These are phyloP conservation scores for Mortierella sp. DNA, from an alignment of 371 early-diverging fungal genomes.

Conservation along the genomic window DNA sequence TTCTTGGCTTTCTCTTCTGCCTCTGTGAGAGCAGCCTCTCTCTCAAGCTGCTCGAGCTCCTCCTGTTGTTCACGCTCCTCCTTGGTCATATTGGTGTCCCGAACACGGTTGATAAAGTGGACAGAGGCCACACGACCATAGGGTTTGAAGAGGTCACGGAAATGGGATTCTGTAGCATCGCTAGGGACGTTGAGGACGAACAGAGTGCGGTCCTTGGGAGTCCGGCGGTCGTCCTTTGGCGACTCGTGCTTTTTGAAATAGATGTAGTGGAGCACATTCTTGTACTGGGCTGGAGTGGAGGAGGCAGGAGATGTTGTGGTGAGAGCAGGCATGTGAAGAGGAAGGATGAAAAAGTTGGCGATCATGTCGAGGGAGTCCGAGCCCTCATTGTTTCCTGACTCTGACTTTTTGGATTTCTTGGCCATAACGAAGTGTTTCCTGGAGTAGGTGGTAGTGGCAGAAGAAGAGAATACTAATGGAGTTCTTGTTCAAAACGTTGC, in stretches of 20 bases:
- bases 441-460: neutral
- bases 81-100: conserved; percentile 34
- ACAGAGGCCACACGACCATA: conserved; percentile 73
- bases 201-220: conserved; percentile 77
- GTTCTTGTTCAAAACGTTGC: no score
- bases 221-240: conserved; percentile 56
- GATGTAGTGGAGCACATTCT: conserved; percentile 68
- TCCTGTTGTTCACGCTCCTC: conserved; percentile 55
- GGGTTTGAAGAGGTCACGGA: conserved; percentile 79
- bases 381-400: conserved; percentile 1
- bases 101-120: conserved; percentile 56
- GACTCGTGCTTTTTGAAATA: conserved; percentile 80
- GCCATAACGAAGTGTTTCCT: conserved; percentile 14
- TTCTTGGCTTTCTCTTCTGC: conserved; percentile 34
- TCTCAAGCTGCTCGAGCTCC: conserved; percentile 47
- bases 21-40: conserved; percentile 28
- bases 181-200: conserved; percentile 86
- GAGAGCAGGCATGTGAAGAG: conserved; percentile 42
- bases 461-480: neutral
- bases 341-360: conserved; percentile 46
- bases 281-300: conserved; percentile 30
- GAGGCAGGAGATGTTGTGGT: conserved; percentile 15
- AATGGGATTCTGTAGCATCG: conserved; percentile 79
- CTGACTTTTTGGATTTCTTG: conserved; percentile 32
- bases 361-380: conserved; percentile 26